These are phyloP conservation scores for Betula pendula DNA, from an alignment of 306 rosid genomes.

Conservation along the genomic window DNA sequence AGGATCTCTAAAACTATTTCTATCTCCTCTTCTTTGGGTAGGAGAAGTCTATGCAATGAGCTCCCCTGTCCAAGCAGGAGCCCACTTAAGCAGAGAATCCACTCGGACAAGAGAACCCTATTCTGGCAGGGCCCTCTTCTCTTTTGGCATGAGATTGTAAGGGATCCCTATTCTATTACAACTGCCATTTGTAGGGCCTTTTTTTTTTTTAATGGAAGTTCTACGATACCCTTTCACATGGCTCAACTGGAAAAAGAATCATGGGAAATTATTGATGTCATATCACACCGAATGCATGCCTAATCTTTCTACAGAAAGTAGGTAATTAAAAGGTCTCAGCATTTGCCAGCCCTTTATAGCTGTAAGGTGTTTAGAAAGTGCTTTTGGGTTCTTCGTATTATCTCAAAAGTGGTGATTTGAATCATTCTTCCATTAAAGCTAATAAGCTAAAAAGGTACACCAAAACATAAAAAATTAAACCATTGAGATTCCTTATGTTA, in stretches of 20 bases:
- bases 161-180: not conserved
- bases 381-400: too few species aligned
- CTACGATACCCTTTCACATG: not conserved
- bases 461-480: not conserved
- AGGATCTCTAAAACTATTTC: too few species aligned
- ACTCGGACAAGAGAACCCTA: too few species aligned
- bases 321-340: not conserved
- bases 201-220: not conserved
- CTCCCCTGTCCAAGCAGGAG: too few species aligned
- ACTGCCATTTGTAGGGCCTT: not conserved
- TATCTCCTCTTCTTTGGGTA: too few species aligned
- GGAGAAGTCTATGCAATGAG: too few species aligned
- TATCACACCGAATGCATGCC: conserved; percentile 13
- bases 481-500: not conserved
- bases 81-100: too few species aligned
- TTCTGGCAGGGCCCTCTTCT: too few species aligned
- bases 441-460: not conserved
- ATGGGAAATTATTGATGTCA: not conserved
- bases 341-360: not conserved
- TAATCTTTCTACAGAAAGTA: not conserved
- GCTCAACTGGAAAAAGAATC: not conserved
- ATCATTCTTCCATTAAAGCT: not conserved
- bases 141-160: too few species aligned
- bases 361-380: not conserved
- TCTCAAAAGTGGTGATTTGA: too few species aligned